Evolutionary conservation across 1,139 yeast genomes (phyloP).

Genomic region (Pichia sp.): DNA sequence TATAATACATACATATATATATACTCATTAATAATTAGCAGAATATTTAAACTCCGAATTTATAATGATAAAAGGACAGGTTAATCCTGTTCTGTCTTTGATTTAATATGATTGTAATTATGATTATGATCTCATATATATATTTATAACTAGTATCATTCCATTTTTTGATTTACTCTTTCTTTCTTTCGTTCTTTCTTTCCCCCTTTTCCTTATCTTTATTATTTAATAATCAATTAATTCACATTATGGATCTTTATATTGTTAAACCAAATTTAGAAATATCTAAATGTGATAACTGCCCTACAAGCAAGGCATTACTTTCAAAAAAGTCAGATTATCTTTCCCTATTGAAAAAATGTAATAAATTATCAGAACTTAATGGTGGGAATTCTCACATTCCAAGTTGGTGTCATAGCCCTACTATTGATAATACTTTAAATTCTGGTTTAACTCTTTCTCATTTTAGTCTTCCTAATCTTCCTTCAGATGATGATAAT

Average conservation of each 20-base stretch:
- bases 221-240: neutral
- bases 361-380: constrained; percentile 6
- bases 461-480: too few relatives aligned
- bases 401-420: constrained; percentile 14
- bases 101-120: too few relatives aligned
- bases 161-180: too few relatives aligned
- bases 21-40: too few relatives aligned
- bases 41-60: too few relatives aligned
- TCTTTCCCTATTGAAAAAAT: constrained; percentile 14
- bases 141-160: too few relatives aligned
- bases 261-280: constrained; percentile 30
- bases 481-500: neutral
- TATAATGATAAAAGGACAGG: too few relatives aligned
- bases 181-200: neutral
- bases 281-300: constrained; percentile 25
- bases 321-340: constrained; percentile 18
- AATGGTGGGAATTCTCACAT: neutral
- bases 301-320: constrained; percentile 18
- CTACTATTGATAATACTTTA: neutral
- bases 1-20: too few relatives aligned
- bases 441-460: too few relatives aligned
- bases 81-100: too few relatives aligned
- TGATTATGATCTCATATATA: too few relatives aligned
- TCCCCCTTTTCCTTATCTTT: neutral
- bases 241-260: constrained; percentile 23